phyloP scores from a whole-genome alignment of 805 yeast genomes.

The Ogataea corticis region DNA sequence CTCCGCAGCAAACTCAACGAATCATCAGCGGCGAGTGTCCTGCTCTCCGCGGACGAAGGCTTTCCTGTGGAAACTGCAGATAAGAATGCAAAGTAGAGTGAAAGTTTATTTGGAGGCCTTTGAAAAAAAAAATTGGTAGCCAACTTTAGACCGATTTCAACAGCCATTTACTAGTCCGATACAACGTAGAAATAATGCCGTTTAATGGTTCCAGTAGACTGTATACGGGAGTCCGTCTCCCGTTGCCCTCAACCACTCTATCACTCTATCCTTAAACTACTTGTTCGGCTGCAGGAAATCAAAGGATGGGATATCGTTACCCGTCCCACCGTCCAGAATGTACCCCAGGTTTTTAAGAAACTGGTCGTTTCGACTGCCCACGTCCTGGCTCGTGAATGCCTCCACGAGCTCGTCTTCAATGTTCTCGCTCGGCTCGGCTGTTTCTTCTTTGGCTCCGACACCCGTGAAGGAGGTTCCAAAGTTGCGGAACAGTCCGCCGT shows the following conservation, averaged over 20 bases:
- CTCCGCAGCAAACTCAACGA: too few species aligned
- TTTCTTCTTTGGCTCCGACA: constrained; percentile 1
- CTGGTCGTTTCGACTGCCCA: constrained; percentile 3
- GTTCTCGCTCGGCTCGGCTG: background rate
- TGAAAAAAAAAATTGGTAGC: too few species aligned
- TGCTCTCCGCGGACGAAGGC: too few species aligned
- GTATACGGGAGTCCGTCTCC: too few species aligned
- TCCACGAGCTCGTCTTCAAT: constrained; percentile 8
- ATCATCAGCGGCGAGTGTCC: too few species aligned
- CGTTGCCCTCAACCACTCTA: background rate
- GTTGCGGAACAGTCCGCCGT: constrained; percentile 3
- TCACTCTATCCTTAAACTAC: background rate
- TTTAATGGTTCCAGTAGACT: too few species aligned
- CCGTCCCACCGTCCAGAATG: background rate
- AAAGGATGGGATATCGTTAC: background rate
- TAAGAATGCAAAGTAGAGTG: too few species aligned
- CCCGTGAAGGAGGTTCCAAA: constrained; percentile 4
- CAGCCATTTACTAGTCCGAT: too few species aligned
- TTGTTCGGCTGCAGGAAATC: constrained; percentile 4
- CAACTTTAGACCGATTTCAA: too few species aligned
- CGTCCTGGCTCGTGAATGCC: constrained; percentile 5
- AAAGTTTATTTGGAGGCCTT: too few species aligned
- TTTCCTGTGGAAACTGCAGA: too few species aligned
- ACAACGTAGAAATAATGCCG: too few species aligned
- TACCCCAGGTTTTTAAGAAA: constrained; percentile 6